phyloP scores from a whole-genome alignment of 805 yeast species.

The Peterozyma xylosa region DNA sequence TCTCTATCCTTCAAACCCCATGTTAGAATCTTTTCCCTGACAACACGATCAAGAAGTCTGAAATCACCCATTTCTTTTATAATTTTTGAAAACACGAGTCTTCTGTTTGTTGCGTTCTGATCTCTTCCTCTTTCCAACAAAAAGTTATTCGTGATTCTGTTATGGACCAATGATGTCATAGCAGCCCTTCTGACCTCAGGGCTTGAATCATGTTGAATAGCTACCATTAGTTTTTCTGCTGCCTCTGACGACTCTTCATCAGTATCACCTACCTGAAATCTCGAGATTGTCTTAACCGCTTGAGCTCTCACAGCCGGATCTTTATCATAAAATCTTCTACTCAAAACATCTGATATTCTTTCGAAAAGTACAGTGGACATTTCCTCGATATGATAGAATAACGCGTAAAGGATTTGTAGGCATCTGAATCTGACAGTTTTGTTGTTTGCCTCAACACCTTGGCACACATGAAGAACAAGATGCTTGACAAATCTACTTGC shows the following conservation, averaged over 20 bases:
- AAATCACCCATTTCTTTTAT: slow-evolving; percentile 63
- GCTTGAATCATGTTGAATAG: slow-evolving; percentile 69
- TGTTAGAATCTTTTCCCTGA: slow-evolving; percentile 58
- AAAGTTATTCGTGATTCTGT: slow-evolving; percentile 41
- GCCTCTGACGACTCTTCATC: slow-evolving; percentile 33
- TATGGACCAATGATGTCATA: slow-evolving; percentile 58
- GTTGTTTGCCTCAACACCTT: slow-evolving; percentile 73
- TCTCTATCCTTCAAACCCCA: slow-evolving; percentile 93
- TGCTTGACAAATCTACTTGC: slow-evolving; percentile 49
- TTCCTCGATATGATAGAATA: slow-evolving; percentile 67
- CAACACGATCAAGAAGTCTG: slow-evolving; percentile 36
- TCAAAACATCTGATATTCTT: slow-evolving; percentile 50
- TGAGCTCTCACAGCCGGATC: slow-evolving; percentile 78
- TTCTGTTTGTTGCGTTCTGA: slow-evolving; percentile 60
- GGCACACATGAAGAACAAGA: slow-evolving; percentile 58
- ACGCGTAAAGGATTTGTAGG: slow-evolving; percentile 64
- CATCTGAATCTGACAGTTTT: slow-evolving; percentile 74
- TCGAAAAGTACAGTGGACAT: slow-evolving; percentile 68
- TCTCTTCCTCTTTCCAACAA: slow-evolving; percentile 82
- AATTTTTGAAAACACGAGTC: slow-evolving; percentile 61
- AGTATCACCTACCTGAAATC: slow-evolving; percentile 57
- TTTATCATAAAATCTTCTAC: slow-evolving; percentile 61
- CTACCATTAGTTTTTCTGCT: slow-evolving; percentile 35
- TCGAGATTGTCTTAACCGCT: slow-evolving; percentile 71
- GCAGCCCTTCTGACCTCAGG: slow-evolving; percentile 90